Conservation (phyloP, 1,139 yeast genomes). For the Taphrina sp. region DNA sequence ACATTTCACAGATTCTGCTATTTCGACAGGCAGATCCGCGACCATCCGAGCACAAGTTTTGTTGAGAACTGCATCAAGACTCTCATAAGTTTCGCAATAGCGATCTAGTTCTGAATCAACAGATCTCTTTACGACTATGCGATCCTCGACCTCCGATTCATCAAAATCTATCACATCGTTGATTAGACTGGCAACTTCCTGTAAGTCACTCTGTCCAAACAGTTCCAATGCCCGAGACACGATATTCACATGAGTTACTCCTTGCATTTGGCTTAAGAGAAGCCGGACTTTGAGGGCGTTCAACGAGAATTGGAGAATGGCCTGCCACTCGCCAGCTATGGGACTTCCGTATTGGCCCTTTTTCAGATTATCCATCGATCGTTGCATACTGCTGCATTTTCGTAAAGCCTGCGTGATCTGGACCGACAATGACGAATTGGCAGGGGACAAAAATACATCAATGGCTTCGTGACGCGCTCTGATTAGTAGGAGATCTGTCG, state of each 20-base stretch:
- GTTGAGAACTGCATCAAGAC: constrained; percentile 45
- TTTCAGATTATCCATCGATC: constrained; percentile 40
- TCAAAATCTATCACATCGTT: constrained; percentile 45
- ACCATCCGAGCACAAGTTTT: constrained; percentile 41
- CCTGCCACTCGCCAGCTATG: constrained; percentile 41
- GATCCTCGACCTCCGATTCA: constrained; percentile 43
- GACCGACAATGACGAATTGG: constrained; percentile 38
- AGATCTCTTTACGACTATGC: constrained; percentile 43
- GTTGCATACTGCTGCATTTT: constrained; percentile 42
- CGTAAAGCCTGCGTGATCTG: constrained; percentile 39
- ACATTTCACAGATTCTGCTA: constrained; percentile 42
- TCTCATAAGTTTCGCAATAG: constrained; percentile 44
- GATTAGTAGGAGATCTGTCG: constrained; percentile 41
- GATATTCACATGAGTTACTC: constrained; percentile 15
- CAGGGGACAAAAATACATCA: constrained; percentile 39
- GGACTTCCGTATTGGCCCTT: constrained; percentile 42
- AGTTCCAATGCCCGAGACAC: constrained; percentile 34
- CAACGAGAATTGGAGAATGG: constrained; percentile 36
- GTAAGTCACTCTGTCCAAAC: constrained; percentile 35
- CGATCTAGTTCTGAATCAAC: constrained; percentile 45
- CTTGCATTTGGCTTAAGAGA: constrained; percentile 35
- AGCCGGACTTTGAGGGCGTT: constrained; percentile 35
- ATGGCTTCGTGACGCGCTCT: constrained; percentile 43
- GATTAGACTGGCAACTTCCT: constrained; percentile 36
- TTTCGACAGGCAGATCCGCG: constrained; percentile 35